Conservation (phyloP, 2,329 filamentous ascomycete genomes). For the Fusarium algeriense region DNA sequence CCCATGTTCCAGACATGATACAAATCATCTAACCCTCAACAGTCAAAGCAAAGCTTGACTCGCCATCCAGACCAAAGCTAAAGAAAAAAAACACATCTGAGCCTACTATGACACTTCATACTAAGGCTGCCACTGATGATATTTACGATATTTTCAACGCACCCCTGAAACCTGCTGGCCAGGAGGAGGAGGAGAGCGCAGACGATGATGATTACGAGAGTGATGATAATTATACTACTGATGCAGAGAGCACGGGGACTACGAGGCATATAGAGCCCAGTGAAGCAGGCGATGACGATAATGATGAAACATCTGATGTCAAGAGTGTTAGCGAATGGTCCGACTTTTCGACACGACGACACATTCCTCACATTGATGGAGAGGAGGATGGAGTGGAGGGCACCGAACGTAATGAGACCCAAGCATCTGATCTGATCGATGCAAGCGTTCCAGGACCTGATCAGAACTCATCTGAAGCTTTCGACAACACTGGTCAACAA, state of each 20-base stretch:
- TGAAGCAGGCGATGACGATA: constrained; percentile 61
- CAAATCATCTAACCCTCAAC: constrained; percentile 47
- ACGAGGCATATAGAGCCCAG: constrained; percentile 72
- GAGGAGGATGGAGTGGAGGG: constrained; percentile 44
- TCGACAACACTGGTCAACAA: constrained; percentile 11
- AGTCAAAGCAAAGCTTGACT: constrained; percentile 96
- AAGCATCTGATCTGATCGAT: constrained; percentile 57
- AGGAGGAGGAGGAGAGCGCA: constrained; percentile 57
- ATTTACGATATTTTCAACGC: constrained; percentile 98
- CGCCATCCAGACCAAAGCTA: constrained; percentile 85
- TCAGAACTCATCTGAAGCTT: constrained; percentile 36
- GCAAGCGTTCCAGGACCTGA: constrained; percentile 46
- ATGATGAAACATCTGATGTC: constrained; percentile 63
- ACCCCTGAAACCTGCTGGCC: constrained; percentile 59
- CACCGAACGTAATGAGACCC: constrained; percentile 52
- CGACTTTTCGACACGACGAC: constrained; percentile 81
- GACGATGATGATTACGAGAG: constrained; percentile 78
- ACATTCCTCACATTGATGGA: constrained; percentile 67
- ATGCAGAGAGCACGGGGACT: constrained; percentile 84
- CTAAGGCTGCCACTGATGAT: constrained; percentile 93
- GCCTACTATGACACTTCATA: constrained; percentile 98
- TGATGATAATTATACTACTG: constrained; percentile 84
- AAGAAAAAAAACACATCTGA: constrained; percentile 81
- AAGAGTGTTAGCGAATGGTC: constrained; percentile 87
- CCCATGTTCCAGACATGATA: background rate